Percentiles rank a stretch among this genome's conserved stretches.
phyloP scores from a whole-genome alignment of 805 yeast species.

The Kuraishia hungarica region DNA sequence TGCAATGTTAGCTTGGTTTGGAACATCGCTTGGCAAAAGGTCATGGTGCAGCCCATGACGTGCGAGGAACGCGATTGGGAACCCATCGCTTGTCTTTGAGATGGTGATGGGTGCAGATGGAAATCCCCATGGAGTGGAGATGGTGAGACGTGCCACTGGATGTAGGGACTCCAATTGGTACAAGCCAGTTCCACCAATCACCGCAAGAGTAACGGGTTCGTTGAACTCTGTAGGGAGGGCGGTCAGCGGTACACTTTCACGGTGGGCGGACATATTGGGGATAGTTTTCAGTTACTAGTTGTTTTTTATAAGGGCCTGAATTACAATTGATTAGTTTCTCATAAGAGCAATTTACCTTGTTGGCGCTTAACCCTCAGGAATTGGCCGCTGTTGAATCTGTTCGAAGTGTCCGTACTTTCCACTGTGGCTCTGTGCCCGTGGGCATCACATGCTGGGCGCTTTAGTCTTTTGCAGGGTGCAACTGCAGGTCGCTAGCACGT shows the following conservation, averaged over 20 bases:
- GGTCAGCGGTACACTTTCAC: neutral
- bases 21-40: constrained; percentile 85
- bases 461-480: neutral
- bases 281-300: too few species aligned
- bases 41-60: constrained; percentile 93
- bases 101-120: constrained; percentile 94
- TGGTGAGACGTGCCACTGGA: constrained; percentile 76
- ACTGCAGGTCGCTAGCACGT: neutral
- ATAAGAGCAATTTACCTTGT: too few species aligned
- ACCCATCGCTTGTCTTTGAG: constrained; percentile 66
- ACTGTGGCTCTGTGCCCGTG: neutral
- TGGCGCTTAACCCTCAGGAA: too few species aligned
- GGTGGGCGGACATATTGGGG: constrained; percentile 5
- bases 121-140: constrained; percentile 95
- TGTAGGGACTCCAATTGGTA: constrained; percentile 75
- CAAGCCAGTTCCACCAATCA: constrained; percentile 98
- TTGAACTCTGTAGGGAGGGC: constrained; percentile 42
- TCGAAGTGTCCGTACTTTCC: too few species aligned
- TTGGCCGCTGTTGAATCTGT: too few species aligned
- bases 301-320: too few species aligned
- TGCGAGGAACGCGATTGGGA: constrained; percentile 88
- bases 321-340: too few species aligned
- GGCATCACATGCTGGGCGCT: neutral
- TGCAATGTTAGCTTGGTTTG: constrained; percentile 90
- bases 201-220: constrained; percentile 72